Percentiles rank a stretch among this genome's conserved stretches.
Conservation (phyloP, 108 stramenopile genomes). For the Nitzschia palea region DNA sequence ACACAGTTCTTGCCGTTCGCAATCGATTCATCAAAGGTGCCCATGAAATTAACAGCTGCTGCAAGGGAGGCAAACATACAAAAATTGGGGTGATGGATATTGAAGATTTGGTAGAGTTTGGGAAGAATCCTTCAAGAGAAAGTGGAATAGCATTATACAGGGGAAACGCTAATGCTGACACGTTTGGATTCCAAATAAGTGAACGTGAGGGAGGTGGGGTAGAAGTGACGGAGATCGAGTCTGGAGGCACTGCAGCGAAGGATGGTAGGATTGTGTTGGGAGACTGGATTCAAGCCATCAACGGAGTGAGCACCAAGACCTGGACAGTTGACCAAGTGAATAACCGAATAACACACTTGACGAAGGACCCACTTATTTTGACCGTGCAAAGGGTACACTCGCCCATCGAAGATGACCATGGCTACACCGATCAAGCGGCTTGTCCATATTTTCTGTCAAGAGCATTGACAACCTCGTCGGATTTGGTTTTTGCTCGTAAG, state of each 20-base stretch:
- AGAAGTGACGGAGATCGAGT: slow-evolving; percentile 16
- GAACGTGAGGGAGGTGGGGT: slow-evolving; percentile 26
- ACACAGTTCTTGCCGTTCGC: slow-evolving; percentile 36
- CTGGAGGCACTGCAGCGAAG: slow-evolving; percentile 31
- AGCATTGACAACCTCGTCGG: slow-evolving; percentile 60
- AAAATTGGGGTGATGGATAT: slow-evolving; percentile 75
- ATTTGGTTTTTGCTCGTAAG: slow-evolving; percentile 80
- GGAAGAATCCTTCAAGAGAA: slow-evolving; percentile 50
- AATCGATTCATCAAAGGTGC: slow-evolving; percentile 41
- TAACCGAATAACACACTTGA: slow-evolving; percentile 10
- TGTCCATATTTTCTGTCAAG: slow-evolving; percentile 92
- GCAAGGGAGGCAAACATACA: slow-evolving; percentile 60
- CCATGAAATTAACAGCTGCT: slow-evolving; percentile 42
- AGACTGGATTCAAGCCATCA: slow-evolving; percentile 58
- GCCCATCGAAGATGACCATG: slow-evolving; percentile 1
- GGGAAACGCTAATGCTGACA: slow-evolving; percentile 21
- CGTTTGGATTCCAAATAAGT: slow-evolving; percentile 49
- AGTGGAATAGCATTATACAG: slow-evolving; percentile 65
- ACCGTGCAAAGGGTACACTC: slow-evolving; percentile 31
- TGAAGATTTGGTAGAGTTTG: slow-evolving; percentile 77
- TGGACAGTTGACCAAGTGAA: slow-evolving; percentile 23
- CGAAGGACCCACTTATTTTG: slow-evolving; percentile 50
- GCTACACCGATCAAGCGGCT: slow-evolving; percentile 52
- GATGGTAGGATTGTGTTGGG: slow-evolving; percentile 39
- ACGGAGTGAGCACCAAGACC: slow-evolving; percentile 40